Evolutionary conservation across 768 basidiomycete species (phyloP).

Genomic region (Dentipellis sp.): DNA sequence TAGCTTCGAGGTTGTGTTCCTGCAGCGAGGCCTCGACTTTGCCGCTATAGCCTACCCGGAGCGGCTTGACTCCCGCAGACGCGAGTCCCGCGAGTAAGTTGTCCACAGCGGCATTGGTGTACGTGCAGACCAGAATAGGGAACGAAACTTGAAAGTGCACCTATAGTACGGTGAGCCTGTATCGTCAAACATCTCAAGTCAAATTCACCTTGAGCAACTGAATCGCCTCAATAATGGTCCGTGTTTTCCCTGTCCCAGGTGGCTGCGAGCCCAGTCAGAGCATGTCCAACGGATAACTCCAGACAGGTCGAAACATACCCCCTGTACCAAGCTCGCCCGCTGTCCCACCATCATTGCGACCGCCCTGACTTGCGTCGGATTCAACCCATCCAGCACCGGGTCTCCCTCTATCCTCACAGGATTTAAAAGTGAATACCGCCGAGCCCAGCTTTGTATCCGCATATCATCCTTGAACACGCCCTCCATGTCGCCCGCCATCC

Average conservation of each 20-base stretch:
- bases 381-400: conserved; percentile 55
- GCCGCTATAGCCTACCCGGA: conserved; percentile 65
- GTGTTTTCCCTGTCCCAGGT: conserved; percentile 89
- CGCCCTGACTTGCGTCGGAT: conserved; percentile 70
- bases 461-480: conserved; percentile 65
- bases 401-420: conserved; percentile 73
- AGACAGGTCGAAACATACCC: conserved; percentile 39
- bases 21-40: conserved; percentile 48
- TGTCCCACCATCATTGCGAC: conserved; percentile 84
- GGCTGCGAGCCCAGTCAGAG: conserved; percentile 39
- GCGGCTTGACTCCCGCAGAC: conserved; percentile 51
- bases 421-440: conserved; percentile 46
- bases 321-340: conserved; percentile 75
- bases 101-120: conserved; percentile 90
- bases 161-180: conserved; percentile 25
- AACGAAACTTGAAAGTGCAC: conserved; percentile 72
- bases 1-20: conserved; percentile 52
- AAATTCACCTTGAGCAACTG: conserved; percentile 61
- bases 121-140: conserved; percentile 87
- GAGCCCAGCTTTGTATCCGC: conserved; percentile 75
- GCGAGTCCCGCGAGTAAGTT: conserved; percentile 76
- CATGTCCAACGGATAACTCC: not conserved
- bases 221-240: conserved; percentile 81
- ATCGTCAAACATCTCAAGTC: not conserved
- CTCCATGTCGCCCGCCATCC: conserved; percentile 16